Base-by-base conservation (phyloP, 257 asterid species). In the Cordia subcordata region DNA sequence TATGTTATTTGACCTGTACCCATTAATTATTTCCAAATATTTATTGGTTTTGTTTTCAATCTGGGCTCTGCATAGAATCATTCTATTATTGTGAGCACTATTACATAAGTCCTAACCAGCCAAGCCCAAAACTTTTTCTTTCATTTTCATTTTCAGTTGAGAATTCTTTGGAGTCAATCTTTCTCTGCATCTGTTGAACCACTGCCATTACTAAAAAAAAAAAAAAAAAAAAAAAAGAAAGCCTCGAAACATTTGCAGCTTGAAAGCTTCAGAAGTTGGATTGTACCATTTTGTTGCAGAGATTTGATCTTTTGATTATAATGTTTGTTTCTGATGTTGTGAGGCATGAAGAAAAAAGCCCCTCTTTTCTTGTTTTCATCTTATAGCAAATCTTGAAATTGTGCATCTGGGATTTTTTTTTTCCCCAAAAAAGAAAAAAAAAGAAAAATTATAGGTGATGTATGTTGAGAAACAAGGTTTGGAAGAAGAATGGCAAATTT, bases 401-500 rank as follows among this genome's bases (percentile, higher is more conserved):
- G 46, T 64, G 40, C 75, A 56, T 64, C 77, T 74, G 76, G 74
- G 72, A 10, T 3, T 5, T 37, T 62, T 62, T 35, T 13, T 70
- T n/a, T n/a, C n/a, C n/a, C n/a, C n/a, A n/a, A n/a, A n/a, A n/a
- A n/a, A n/a, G n/a, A n/a, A 32, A 33, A 11, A 67, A 81, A 79
- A 72, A 77, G 77, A 80, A 81, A 58, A 22, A 61, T 67, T 68
- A 70, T 50, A 55, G 69, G 16, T n/a, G n/a, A n/a, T n/a, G n/a
- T n/a, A n/a, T n/a, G n/a, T n/a, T n/a, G n/a, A 39, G 12, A 39
- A 39, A 12, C 12, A 5, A 8, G 12, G 8, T 39, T 39, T 14
- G 47, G 61, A 4, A 4, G 66, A 46, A 72, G 64, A 70, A 93
- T 93, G 99, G 99, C 97, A 53, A 64, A 85, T 75, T 75, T 93